Conservation (phyloP, 768 basidiomycete genomes). For the Suillus plorans region DNA sequence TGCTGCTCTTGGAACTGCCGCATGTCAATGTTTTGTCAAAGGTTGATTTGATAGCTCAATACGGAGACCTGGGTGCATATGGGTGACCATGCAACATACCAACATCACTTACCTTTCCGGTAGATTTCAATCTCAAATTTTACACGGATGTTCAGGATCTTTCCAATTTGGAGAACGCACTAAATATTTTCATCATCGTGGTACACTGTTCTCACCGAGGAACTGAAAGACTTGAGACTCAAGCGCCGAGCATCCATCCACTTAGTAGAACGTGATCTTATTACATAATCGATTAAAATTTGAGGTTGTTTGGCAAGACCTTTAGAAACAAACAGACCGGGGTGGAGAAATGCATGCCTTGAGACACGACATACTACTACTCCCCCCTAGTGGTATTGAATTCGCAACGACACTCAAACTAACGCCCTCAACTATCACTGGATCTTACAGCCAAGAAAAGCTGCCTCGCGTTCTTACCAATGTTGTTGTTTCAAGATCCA, state of each 20-base stretch:
- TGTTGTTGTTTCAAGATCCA: slow-evolving; percentile 84
- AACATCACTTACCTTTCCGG: not conserved
- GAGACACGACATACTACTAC: slow-evolving; percentile 66
- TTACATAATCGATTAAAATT: too few species aligned
- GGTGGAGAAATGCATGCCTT: slow-evolving; percentile 60
- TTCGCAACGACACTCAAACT: slow-evolving; percentile 74
- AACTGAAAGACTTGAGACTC: too few species aligned
- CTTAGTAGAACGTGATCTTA: too few species aligned
- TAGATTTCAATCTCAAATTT: slow-evolving; percentile 96
- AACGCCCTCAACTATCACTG: slow-evolving; percentile 53
- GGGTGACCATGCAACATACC: not conserved
- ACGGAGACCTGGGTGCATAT: slow-evolving; percentile 86
- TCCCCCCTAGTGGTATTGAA: slow-evolving; percentile 78
- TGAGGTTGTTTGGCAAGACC: too few species aligned
- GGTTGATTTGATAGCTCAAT: slow-evolving; percentile 85
- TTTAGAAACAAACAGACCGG: not conserved
- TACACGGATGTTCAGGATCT: slow-evolving; percentile 99
- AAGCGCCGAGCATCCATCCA: too few species aligned
- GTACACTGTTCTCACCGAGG: slow-evolving; percentile 68
- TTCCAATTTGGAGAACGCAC: slow-evolving; percentile 76
- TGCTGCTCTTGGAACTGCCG: slow-evolving; percentile 97
- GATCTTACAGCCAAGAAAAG: slow-evolving; percentile 18
- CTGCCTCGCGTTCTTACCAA: slow-evolving; percentile 49
- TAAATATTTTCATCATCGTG: slow-evolving; percentile 66
- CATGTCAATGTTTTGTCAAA: slow-evolving; percentile 98